Evolutionary conservation across 78 protist species (phyloP), one percentile per base, ranked within the genome.

Genomic region (Abeoforma whisleri): DNA sequence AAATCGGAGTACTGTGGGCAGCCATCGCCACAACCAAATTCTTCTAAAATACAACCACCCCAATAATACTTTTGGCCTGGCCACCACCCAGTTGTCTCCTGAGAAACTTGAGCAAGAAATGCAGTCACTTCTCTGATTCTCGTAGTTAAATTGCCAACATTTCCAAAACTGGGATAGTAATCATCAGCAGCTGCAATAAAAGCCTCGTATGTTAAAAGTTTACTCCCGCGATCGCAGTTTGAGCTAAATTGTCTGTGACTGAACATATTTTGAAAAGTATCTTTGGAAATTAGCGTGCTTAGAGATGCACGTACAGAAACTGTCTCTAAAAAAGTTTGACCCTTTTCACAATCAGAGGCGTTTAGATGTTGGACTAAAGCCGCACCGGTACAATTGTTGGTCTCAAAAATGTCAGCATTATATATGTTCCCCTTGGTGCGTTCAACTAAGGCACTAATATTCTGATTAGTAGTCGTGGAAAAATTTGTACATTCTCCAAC

Each of bases 1-100:
- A 69, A 81, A 25, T 81, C 76, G 16, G 40, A 79, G n/a, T n/a
- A n/a, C 8, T n/a, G 34, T 16, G 76, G 76, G 12, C 62, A 19
- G 5, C 25, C 34, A 16, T 33, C 76, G n/a, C n/a, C n/a, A 79
- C 83, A 79, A 12, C 76, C 68, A 19, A 79, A 22, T n/a, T 79
- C 83, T 57, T 79, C 83, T 25, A 79, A n/a, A 79, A 79, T 30
- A 57, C 83, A 79, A 22, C 19, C 8, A 0, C 83, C 83, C 83
- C 83, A 79, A 12, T 33, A n/a, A 38, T 79, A 0, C 0, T 40
- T 0, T 57, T 79, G 83, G 33, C 83, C 83, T 22, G 28, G 71
- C 83, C 83, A 79, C 83, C 83, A 79, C 8, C 83, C 83, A 79
- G 83, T 79, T 30, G 83, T 79, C n/a, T 79, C 83, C 83, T 79